These are phyloP conservation scores for Podaxis sp. DNA, from an alignment of 768 basidiomycete species.

Conservation along the genomic window DNA sequence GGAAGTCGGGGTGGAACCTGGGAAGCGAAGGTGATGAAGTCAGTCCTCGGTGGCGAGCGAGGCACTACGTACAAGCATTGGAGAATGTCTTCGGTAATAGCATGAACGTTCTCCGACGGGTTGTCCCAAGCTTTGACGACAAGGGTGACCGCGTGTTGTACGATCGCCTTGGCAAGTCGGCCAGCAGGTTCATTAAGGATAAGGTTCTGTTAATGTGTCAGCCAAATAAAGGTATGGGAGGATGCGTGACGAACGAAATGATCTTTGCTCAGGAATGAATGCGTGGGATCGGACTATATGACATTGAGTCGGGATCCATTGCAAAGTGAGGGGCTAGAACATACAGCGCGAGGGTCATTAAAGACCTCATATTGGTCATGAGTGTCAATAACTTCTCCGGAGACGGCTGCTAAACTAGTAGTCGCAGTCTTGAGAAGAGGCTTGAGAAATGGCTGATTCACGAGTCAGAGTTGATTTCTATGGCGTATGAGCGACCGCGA, in stretches of 20 bases:
- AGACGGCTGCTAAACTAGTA: conserved; percentile 55
- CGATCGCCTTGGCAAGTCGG: conserved; percentile 64
- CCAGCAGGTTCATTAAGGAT: conserved; percentile 86
- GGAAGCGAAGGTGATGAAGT: not conserved
- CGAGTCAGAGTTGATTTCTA: not conserved
- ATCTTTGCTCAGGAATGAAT: conserved; percentile 87
- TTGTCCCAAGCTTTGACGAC: conserved; percentile 86
- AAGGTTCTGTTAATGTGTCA: conserved; percentile 49
- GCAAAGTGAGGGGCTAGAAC: conserved; percentile 28
- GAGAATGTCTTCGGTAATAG: conserved; percentile 60
- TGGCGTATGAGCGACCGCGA: not conserved
- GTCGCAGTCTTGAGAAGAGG: conserved; percentile 76
- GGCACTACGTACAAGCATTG: conserved; percentile 56
- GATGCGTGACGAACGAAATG: conserved; percentile 64
- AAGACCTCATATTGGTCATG: conserved; percentile 88
- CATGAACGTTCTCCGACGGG: conserved; percentile 52
- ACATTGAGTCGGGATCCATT: conserved; percentile 5
- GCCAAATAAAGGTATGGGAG: not conserved
- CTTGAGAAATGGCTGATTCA: conserved; percentile 69
- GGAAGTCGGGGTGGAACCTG: conserved; percentile 87
- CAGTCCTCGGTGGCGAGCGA: not conserved
- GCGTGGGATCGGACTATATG: conserved; percentile 77
- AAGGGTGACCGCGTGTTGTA: conserved; percentile 68
- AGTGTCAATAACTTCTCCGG: conserved; percentile 75
- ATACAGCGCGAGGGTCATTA: conserved; percentile 75